Base-by-base conservation (phyloP, 495 filamentous ascomycete genomes). In the Aspergillus bertholletiae region DNA sequence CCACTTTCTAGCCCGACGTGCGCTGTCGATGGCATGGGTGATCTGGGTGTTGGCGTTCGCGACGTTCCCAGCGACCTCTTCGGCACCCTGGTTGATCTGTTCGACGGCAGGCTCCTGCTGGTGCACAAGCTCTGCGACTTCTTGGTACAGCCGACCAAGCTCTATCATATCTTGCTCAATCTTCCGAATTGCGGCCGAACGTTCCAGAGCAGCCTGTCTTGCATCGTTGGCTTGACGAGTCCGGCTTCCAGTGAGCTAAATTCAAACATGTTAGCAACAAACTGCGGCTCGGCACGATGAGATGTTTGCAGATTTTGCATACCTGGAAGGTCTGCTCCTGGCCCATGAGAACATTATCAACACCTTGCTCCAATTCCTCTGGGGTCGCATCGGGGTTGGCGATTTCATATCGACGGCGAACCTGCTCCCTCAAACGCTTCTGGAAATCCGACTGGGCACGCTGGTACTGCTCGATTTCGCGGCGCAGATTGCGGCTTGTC, bases 91-190 rank as follows among this genome's bases (percentile, higher is more conserved):
- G 69, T 94, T 88, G 64, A 97, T 96, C 49, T 88, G 78, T 57
- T 78, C 70, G 23, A 98, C 82, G 26, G 83, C 74, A 1, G 80
- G 79, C 59, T 96, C 91, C 72, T 97, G 92, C 76, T 94, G 82
- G 45, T 88, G 76, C 43, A 97, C 82, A 45, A 94, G 74, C 48
- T 84, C 82, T 45, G 93, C 88, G 68, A 96, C 85, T 60, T 96
- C 88, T 56, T 88, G 80, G 79, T 95, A 92, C 34, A 97, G 74
- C 59, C 90, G 81, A 23, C 85, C 81, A 22, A 98, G 79, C 68
- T 97, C 90, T 24, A 87, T 83, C 75, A 98, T 85, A 66, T 90
- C 86, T 61, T 82, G 75, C 77, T 96, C 90, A 61, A 98, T 96
- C 74, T 92, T 88, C 66, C 90, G 85, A 66, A 98, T 89, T 15